phyloP scores from a whole-genome alignment of 2,329 filamentous ascomycete genomes.

The Berkeleyomyces basicola region DNA sequence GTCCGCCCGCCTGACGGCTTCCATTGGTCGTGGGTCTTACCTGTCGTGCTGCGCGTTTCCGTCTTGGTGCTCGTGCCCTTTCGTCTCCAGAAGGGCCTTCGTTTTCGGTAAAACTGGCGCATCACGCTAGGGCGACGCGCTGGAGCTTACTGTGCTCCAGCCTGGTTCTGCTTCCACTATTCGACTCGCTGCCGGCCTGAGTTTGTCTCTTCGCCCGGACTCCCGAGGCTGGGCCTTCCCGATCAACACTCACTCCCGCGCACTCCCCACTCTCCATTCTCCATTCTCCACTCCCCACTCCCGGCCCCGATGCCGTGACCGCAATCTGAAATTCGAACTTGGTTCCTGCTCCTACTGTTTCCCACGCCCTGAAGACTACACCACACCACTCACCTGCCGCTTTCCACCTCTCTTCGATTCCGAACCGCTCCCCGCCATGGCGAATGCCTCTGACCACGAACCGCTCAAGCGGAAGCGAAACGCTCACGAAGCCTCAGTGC shows the following conservation, averaged over 20 bases:
- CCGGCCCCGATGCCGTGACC: not conserved
- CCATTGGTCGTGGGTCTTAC: not conserved
- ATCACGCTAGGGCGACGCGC: slow-evolving; percentile 4
- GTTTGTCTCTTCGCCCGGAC: not conserved
- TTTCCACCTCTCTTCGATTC: not conserved
- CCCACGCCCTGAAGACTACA: not conserved
- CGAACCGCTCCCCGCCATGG: not conserved
- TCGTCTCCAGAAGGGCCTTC: not conserved
- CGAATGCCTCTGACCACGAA: slow-evolving; percentile 9
- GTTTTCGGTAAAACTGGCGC: slow-evolving; percentile 9
- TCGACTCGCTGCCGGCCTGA: not conserved
- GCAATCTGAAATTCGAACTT: not conserved
- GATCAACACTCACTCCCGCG: no score
- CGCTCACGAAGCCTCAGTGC: slow-evolving; percentile 10
- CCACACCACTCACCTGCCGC: not conserved
- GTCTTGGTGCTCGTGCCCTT: not conserved
- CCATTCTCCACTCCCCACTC: not conserved
- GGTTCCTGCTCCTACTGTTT: not conserved
- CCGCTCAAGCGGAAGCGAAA: slow-evolving; percentile 13
- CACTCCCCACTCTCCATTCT: not conserved
- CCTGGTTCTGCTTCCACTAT: not conserved
- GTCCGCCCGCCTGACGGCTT: not conserved
- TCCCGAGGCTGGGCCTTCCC: no score
- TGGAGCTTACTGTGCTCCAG: slow-evolving; percentile 12
- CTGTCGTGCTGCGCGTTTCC: not conserved